Base-by-base conservation (phyloP, 108 stramenopile species). In the Cyclotella kingstonii region DNA sequence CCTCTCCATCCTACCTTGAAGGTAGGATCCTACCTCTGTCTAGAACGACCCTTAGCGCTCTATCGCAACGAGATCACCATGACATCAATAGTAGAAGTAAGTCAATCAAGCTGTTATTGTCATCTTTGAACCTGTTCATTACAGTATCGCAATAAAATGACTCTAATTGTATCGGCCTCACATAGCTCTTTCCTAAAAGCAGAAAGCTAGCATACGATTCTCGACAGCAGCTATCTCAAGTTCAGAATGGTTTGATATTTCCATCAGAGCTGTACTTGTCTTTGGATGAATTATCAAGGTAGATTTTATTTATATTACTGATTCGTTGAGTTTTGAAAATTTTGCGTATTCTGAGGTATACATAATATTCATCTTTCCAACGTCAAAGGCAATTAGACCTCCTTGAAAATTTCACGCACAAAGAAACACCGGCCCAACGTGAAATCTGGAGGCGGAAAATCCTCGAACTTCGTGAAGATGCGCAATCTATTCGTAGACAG, bases 371-470 rank as follows among this genome's bases (percentile, higher is more conserved):
- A 25, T 10, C 40, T 49, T 35, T n/a, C 19, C 15, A 14, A 31
- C 51, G 17, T 12, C 21, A 3, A 36, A 66, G 73, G 21, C 91
- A 89, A 73, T 51, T 92, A 28, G 82, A 84, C 57, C 55, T 86
- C 33, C 84, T 92, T 72, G 84, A 86, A 41, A 70, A 84, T 31
- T 57, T 92, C 17, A 78, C 85, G 4, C 54, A 76, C 26, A 75
- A 76, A 48, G 91, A 92, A 79, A 82, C 84, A 33, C 86, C 91
- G 7, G 78, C 84, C 40, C 87, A 89, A 60, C 82, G 87, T 11
- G 85, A 89, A 54, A 80, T 82, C 8, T 92, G 91, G 91, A 87
- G 78, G 43, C 82, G 86, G 30, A 92, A 92, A 69, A 89, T 92
- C 50, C 59, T 78, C 43, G 87, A 89, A 76, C 56, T 92, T 2